These are phyloP conservation scores for Phlegmacium glaucopus DNA, from an alignment of 768 basidiomycete species.

Conservation along the genomic window DNA sequence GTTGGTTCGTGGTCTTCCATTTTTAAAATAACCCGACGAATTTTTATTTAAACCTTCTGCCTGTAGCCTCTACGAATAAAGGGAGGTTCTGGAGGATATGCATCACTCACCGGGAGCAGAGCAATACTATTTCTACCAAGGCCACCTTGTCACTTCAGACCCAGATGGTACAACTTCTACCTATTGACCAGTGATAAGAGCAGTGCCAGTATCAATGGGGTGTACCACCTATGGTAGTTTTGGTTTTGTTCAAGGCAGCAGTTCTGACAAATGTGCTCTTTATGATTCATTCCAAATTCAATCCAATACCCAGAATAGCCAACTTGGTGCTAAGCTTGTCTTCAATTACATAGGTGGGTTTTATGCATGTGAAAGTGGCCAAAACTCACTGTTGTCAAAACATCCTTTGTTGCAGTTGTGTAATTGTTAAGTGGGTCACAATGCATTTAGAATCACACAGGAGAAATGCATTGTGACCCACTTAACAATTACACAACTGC, in stretches of 20 bases:
- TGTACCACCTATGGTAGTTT: conserved; percentile 19
- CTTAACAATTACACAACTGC: too few species aligned
- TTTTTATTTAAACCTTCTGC: not conserved
- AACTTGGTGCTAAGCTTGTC: conserved; percentile 23
- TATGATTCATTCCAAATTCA: conserved; percentile 20
- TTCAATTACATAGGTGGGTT: conserved; percentile 28
- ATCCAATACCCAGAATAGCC: not conserved
- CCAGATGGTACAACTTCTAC: conserved; percentile 6
- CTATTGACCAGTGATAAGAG: conserved; percentile 14
- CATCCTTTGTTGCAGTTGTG: too few species aligned
- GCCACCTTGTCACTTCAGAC: conserved; percentile 12
- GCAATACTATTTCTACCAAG: conserved; percentile 25
- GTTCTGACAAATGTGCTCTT: conserved; percentile 22
- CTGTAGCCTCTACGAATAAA: conserved; percentile 15
- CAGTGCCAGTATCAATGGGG: conserved; percentile 9
- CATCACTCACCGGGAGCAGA: conserved; percentile 19
- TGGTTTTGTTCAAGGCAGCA: conserved; percentile 14
- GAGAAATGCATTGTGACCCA: too few species aligned
- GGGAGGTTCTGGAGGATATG: conserved; percentile 13
- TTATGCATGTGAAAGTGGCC: conserved; percentile 22
- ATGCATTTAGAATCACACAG: too few species aligned
- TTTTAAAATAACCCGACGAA: not conserved
- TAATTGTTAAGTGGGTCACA: too few species aligned
- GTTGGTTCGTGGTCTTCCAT: conserved; percentile 10
- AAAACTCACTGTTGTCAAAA: too few species aligned